Evolutionary conservation across 441 rosid genomes (phyloP).

Genomic region (Jatropha podagrica): DNA sequence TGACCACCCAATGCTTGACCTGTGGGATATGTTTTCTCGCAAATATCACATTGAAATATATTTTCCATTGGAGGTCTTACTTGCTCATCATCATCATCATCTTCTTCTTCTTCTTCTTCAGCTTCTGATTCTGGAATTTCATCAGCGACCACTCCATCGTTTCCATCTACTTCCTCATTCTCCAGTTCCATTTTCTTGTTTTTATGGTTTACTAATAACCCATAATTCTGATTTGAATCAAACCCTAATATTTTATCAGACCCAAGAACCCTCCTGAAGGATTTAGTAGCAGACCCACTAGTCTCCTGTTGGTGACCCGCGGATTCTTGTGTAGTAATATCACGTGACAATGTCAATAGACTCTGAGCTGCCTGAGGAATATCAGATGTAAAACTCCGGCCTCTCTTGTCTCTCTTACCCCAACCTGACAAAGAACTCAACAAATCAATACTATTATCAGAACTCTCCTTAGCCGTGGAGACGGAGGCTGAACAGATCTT

Average conservation of each 20-base stretch:
- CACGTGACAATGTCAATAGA: conserved; percentile 3
- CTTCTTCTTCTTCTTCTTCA: background rate
- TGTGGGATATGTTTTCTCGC: conserved; percentile 43
- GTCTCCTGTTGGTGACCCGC: background rate
- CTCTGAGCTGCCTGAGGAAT: conserved; percentile 9
- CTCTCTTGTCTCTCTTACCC: conserved; percentile 8
- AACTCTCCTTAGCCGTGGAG: too few relatives aligned
- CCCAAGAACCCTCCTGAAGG: background rate
- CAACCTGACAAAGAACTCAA: background rate
- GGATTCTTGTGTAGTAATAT: too few relatives aligned
- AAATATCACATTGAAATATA: conserved; percentile 37
- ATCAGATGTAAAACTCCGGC: background rate
- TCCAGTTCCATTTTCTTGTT: too few relatives aligned
- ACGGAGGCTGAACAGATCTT: background rate
- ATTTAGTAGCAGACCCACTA: background rate
- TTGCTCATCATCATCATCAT: background rate
- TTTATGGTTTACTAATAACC: too few relatives aligned
- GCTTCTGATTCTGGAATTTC: background rate
- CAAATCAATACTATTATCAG: conserved; percentile 6
- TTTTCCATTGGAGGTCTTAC: background rate
- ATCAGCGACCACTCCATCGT: background rate
- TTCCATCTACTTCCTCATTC: too few relatives aligned
- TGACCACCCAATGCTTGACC: conserved; percentile 67
- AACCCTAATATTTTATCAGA: too few relatives aligned
- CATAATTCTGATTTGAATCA: too few relatives aligned